These are phyloP conservation scores for Wallemia ichthyophaga DNA, from an alignment of 1,284 basidiomycete genomes.

Conservation along the genomic window DNA sequence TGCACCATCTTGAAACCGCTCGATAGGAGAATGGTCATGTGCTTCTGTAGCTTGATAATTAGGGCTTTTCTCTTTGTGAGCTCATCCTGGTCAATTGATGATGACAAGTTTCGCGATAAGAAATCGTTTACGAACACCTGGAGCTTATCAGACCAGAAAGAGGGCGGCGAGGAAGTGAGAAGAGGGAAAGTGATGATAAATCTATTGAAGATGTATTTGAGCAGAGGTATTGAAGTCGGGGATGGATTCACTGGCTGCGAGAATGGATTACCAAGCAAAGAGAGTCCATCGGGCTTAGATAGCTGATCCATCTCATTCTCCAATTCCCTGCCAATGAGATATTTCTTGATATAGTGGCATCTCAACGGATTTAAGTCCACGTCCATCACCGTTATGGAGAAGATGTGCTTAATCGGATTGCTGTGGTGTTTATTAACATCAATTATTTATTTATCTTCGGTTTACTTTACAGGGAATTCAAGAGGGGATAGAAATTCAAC, in stretches of 20 bases:
- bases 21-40: conserved; percentile 45
- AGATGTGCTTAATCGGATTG: not conserved
- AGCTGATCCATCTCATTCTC: conserved; percentile 39
- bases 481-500: too few relatives aligned
- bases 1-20: conserved; percentile 52
- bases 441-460: too few relatives aligned
- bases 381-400: conserved; percentile 3
- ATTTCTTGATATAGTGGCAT: conserved; percentile 84
- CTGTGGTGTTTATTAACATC: not conserved
- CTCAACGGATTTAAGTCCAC: conserved; percentile 38
- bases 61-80: conserved; percentile 29
- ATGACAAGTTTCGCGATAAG: conserved; percentile 41
- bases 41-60: conserved; percentile 45
- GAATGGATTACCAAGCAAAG: conserved; percentile 31
- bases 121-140: conserved; percentile 67
- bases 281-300: conserved; percentile 38
- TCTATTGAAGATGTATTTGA: conserved; percentile 61
- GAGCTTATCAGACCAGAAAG: conserved; percentile 71
- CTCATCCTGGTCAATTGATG: conserved; percentile 25
- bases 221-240: conserved; percentile 50
- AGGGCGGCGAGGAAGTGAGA: conserved; percentile 47
- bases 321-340: conserved; percentile 64
- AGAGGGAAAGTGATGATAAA: conserved; percentile 82
- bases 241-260: conserved; percentile 21
- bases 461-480: too few relatives aligned